phyloP scores from a whole-genome alignment of 768 basidiomycete species.

The Strobilomyces confusus region DNA sequence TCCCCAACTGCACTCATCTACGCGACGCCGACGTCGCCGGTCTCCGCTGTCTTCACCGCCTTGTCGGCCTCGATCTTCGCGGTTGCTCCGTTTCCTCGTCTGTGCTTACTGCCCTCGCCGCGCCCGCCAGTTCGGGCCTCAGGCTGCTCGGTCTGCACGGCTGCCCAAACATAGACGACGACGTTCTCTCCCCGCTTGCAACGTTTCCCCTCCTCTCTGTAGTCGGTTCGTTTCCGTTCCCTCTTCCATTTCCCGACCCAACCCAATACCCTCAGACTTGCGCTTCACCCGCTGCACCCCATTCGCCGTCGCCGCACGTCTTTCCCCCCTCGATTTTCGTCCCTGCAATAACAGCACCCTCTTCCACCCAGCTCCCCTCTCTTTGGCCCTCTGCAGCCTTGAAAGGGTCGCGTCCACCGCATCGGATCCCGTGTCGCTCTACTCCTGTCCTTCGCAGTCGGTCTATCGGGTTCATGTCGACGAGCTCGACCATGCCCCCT shows the following conservation, averaged over 20 bases:
- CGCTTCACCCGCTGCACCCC: slow-evolving; percentile 44
- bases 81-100: slow-evolving; percentile 47
- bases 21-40: slow-evolving; percentile 52
- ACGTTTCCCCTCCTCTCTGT: slow-evolving; percentile 57
- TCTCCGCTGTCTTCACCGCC: slow-evolving; percentile 48
- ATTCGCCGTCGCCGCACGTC: slow-evolving; percentile 13
- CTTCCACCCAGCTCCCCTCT: slow-evolving; percentile 42
- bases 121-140: slow-evolving; percentile 51
- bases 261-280: slow-evolving; percentile 36
- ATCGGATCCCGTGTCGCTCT: slow-evolving; percentile 20
- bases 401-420: slow-evolving; percentile 19
- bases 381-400: slow-evolving; percentile 32
- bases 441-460: slow-evolving; percentile 24
- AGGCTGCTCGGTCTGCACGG: slow-evolving; percentile 54
- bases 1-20: slow-evolving; percentile 52
- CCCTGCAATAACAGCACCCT: slow-evolving; percentile 29
- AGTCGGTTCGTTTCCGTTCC: slow-evolving; percentile 43
- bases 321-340: slow-evolving; percentile 24
- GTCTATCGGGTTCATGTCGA: slow-evolving; percentile 28
- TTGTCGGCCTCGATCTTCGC: slow-evolving; percentile 65
- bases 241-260: slow-evolving; percentile 1
- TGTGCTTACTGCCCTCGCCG: slow-evolving; percentile 46
- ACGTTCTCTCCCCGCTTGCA: slow-evolving; percentile 38
- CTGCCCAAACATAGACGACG: slow-evolving; percentile 47
- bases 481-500: slow-evolving; percentile 5